Evolutionary conservation across 208 protist genomes (phyloP), one percentile per base, ranked within the genome.

Genomic region (Leishmania martiniquensis): DNA sequence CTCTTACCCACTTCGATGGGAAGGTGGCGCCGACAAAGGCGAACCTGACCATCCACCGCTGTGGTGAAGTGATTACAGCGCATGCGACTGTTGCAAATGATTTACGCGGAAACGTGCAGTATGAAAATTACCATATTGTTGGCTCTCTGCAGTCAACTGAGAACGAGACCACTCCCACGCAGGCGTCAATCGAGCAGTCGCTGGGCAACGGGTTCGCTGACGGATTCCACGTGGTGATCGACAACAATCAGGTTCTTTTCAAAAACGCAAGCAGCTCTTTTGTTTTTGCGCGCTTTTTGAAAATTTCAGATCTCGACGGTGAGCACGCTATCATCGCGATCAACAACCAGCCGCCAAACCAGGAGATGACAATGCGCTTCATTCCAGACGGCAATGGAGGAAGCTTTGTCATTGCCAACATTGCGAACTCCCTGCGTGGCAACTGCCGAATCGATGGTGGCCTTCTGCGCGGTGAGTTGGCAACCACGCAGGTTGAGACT

Each of bases 351-450:
- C 73, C 83, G 52, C 78, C 85, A n/a, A 85, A 62, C 66, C 78
- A 87, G 66, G 77, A 85, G 34, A 85, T 92, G 76, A 82, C 76
- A 15, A 82, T 93, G 45, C 66, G 75, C n/a, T 83, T 95, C 57
- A 32, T 76, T 57, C 72, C 85, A 9, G 83, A 89, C 81, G 85
- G 78, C 37, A 78, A 71, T 32, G 84, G 86, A 22, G 83, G 84
- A 59, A 68, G 77, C 39, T 86, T 90, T 66, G 57, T 92, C 60
- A 84, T 87, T 74, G 87, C 83, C 7, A 89, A 88, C 49, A 75
- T 91, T 66, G 82, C 72, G 13, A 90, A 91, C 76, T 87, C 85
- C 7, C 71, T 95, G 47, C 89, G 91, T 3, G 91, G 91, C 22
- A 84, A 90, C 59, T 83, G 88, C 82, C 75, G 78, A 29, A 85